A percentile compares a stretch with the other conserved stretches of the same genome.
Evolutionary conservation across 2,329 filamentous ascomycete genomes (phyloP).

Genomic region (Cladorrhinum sp.): DNA sequence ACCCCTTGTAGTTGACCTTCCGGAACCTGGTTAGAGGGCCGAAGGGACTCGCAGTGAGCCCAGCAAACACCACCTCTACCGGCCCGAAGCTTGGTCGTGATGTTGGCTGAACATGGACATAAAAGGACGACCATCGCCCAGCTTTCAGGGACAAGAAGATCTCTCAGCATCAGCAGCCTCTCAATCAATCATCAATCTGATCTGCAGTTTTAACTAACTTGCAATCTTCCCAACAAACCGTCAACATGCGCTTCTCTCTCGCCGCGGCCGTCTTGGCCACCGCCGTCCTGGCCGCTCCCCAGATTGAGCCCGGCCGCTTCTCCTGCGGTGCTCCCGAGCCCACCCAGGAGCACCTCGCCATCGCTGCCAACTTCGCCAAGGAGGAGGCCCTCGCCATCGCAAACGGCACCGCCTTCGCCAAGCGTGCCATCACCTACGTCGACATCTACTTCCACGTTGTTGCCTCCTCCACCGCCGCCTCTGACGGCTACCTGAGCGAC

Average conservation of each 20-base stretch:
- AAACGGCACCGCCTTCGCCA: constrained; percentile 10
- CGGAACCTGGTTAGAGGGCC: constrained; percentile 11
- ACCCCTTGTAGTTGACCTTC: constrained; percentile 12
- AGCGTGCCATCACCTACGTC: constrained; percentile 28
- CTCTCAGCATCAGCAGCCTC: constrained; percentile 8
- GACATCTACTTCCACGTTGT: constrained; percentile 37
- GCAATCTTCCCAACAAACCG: background rate
- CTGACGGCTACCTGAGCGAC: constrained; percentile 37
- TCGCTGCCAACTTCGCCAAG: constrained; percentile 24
- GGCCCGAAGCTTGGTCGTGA: background rate
- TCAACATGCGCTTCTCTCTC: constrained; percentile 22
- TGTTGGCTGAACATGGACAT: background rate
- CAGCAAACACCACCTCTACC: background rate
- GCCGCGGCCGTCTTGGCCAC: constrained; percentile 19
- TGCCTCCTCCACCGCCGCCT: constrained; percentile 27
- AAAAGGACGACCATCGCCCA: background rate
- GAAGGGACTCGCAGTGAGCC: background rate
- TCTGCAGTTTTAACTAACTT: background rate
- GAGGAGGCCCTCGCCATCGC: constrained; percentile 25
- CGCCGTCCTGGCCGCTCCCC: constrained; percentile 19
- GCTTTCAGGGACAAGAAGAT: background rate
- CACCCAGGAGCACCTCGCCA: constrained; percentile 25
- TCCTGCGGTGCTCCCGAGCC: constrained; percentile 30
- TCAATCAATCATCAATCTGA: background rate
- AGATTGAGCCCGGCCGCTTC: constrained; percentile 13